Percentiles rank a stretch among this genome's conserved stretches.
phyloP scores from a whole-genome alignment of 73 alveolate species.

The Tetrahymena malaccensis region DNA sequence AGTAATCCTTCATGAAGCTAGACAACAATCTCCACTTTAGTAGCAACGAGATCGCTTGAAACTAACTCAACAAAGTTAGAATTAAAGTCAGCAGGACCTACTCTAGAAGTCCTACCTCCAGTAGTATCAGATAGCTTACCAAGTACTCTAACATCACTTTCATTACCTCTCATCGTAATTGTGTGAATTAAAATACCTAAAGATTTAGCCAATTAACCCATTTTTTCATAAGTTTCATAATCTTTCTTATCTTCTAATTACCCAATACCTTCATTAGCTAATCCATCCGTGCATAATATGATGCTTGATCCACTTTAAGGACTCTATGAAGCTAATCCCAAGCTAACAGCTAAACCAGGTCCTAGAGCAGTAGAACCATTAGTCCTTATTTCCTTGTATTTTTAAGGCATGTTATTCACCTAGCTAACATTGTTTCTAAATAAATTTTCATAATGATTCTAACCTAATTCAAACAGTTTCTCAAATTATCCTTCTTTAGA shows the following conservation, averaged over 20 bases:
- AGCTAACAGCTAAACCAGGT: conserved; percentile 77
- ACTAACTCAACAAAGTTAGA: conserved; percentile 74
- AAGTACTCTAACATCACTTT: conserved; percentile 68
- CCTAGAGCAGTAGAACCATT: conserved; percentile 93
- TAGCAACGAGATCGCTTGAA: conserved; percentile 70
- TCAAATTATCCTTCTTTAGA: conserved; percentile 24
- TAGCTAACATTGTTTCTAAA: neutral
- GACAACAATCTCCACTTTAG: conserved; percentile 63
- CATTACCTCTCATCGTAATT: conserved; percentile 84
- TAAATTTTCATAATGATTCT: neutral
- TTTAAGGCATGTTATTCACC: neutral
- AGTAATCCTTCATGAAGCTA: conserved; percentile 74
- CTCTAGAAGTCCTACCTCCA: conserved; percentile 85
- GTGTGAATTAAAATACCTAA: conserved; percentile 69
- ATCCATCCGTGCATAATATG: conserved; percentile 93
- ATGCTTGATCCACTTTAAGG: conserved; percentile 74
- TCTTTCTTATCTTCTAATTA: conserved; percentile 51
- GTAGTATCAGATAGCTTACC: conserved; percentile 68
- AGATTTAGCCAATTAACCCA: conserved; percentile 69
- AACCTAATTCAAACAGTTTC: conserved; percentile 69
- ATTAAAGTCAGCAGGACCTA: conserved; percentile 66
- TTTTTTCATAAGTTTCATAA: conserved; percentile 61
- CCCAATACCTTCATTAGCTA: conserved; percentile 91
- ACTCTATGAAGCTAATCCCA: conserved; percentile 63
- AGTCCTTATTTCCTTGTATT: conserved; percentile 50